Evolutionary conservation across 2,329 filamentous ascomycete species (phyloP), one percentile per base, ranked within the genome.

Genomic region (Fusarium musae): DNA sequence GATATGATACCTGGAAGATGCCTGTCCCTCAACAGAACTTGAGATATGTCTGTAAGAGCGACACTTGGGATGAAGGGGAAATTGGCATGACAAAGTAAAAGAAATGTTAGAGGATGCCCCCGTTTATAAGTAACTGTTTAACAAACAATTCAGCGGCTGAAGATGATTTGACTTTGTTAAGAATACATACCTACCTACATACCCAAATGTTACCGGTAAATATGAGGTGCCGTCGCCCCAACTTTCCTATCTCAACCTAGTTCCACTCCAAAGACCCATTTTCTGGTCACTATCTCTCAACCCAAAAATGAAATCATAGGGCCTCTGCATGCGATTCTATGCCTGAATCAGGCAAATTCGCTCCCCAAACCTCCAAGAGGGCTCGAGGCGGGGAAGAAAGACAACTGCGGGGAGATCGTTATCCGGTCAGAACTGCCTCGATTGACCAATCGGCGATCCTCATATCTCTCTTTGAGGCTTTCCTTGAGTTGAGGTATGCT

Each of bases 181-280:
- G 26, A 19, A 44, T 34, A 34, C 32, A 44, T 34, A 34, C 32
- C 11, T 60, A 36, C 34, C 6, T 36, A 37, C 40, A 63, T 36
- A 37, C 40, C 30, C n/a, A 21, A 26, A n/a, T 30, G 46, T 23
- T 23, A 28, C 49, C 17, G 17, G 32, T 28, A 36, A 21, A 34
- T 16, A 43, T 36, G 44, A 68, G 43, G 52, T 66, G 40, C 34
- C n/a, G 66, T 73, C 70, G 70, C 70, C 46, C 19, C 70, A 73
- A 73, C 70, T 58, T 73, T 73, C 70, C 70, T 58, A 71, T 73
- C 70, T 73, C 61, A 73, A 70, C 49, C 70, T 73, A 73, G 70
- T 49, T 44, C 66, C 47, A 52, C 63, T 15, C 36, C 19, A 42
- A 34, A 36, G 60, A 69, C 69, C 60, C 66, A 56, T 65, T 66